Evolutionary conservation across 345 rosid genomes (phyloP), one percentile per base, ranked within the genome.

Genomic region (Mangifera indica): DNA sequence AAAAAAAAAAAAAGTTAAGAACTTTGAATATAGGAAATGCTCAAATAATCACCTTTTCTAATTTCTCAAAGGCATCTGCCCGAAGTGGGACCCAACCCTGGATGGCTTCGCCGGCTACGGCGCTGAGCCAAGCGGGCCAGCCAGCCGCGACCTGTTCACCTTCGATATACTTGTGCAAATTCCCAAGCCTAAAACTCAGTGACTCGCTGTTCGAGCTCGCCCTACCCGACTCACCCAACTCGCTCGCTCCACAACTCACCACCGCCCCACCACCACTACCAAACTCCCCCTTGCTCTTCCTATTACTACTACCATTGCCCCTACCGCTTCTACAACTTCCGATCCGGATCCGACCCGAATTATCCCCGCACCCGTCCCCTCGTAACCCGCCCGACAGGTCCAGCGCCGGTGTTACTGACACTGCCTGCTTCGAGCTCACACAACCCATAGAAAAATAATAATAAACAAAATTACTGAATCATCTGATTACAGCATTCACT

Each of bases 131-230:
- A 51, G 91, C 97, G 3, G 99, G 99, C 99, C 99, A 95, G 1
- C 99, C 99, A 2, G 98, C 99, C n/a, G 99, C 96, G 69, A 90
- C 96, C 63, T 95, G 98, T 77, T 95, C 98, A 5, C 93, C 89
- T 74, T 92, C 97, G 34, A 89, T 64, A 66, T 89, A 95, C 87
- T 81, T 89, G 0, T 82, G 87, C 72, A 94, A 64, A 77, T 87
- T 89, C 78, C 98, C 84, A 58, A 94, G 70, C 66, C 98, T 81
- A 61, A 88, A 89, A 74, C 98, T 95, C 85, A 87, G 10, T 46
- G 98, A 90, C 48, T 90, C 97, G 53, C 88, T 86, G 40, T 85
- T 86, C 55, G 86, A 86, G 76, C 91, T 82, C 60, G 63, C 90
- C 80, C 89, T 82, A 15, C 96, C 91, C 10, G 96, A 88, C 81